These are phyloP conservation scores for Hypoxylon sp. DNA, from an alignment of 2,329 filamentous ascomycete genomes.

Conservation along the genomic window DNA sequence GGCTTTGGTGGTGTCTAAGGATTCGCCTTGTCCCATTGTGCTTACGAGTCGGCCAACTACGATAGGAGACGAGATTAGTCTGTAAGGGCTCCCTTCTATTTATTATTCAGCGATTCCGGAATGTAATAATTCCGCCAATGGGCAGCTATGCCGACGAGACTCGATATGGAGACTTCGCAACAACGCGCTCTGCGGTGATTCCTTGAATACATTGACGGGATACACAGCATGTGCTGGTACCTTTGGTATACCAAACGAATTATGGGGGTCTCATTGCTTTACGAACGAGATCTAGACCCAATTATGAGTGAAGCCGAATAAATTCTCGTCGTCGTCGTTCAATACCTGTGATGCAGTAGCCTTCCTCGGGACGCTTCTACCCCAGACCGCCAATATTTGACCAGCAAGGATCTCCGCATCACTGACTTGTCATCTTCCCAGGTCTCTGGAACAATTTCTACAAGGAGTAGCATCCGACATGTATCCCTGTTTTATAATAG, in stretches of 20 bases:
- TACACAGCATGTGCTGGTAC: too few relatives aligned
- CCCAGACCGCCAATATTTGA: slow-evolving; percentile 21
- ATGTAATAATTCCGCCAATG: slow-evolving; percentile 31
- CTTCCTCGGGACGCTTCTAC: slow-evolving; percentile 11
- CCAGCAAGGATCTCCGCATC: slow-evolving; percentile 35
- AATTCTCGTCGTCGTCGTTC: not conserved
- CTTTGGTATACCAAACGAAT: too few relatives aligned
- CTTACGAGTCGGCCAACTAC: not conserved
- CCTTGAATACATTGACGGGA: too few relatives aligned
- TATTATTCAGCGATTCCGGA: slow-evolving; percentile 5
- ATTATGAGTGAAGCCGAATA: too few relatives aligned
- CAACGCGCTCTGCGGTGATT: too few relatives aligned
- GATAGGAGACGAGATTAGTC: slow-evolving; percentile 2
- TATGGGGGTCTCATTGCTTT: too few relatives aligned
- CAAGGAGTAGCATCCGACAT: slow-evolving; percentile 13
- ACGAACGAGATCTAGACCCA: too few relatives aligned
- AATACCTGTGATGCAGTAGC: not conserved
- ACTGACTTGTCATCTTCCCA: slow-evolving; percentile 21
- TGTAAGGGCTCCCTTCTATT: not conserved
- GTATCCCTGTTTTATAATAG: too few relatives aligned
- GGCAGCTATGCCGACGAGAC: not conserved
- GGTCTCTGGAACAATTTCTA: slow-evolving; percentile 26
- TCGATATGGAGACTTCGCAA: too few relatives aligned
- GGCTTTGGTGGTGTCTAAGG: not conserved
- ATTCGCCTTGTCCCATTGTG: not conserved